These are phyloP conservation scores for Trametes maxima DNA, from an alignment of 768 basidiomycete species.

Conservation along the genomic window DNA sequence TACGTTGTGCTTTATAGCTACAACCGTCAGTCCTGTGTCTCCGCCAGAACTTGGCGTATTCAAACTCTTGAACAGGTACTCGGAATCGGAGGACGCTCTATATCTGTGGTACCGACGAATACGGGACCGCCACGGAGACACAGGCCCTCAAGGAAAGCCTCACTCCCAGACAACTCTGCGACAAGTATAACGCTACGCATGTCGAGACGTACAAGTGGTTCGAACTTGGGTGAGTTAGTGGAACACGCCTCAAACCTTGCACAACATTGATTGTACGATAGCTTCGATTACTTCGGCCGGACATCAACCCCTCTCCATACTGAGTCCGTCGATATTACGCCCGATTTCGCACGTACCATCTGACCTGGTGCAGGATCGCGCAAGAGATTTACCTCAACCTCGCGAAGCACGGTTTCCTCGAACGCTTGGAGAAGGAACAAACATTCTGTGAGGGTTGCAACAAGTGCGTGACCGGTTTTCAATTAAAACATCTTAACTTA, in stretches of 20 bases:
- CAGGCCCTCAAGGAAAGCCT: conserved; percentile 90
- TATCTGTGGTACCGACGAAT: conserved; percentile 98
- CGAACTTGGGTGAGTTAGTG: conserved; percentile 72
- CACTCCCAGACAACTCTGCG: conserved; percentile 78
- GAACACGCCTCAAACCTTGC: neutral
- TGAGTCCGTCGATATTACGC: conserved; percentile 52
- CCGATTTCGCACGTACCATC: neutral
- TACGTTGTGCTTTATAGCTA: conserved; percentile 1
- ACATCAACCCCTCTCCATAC: conserved; percentile 91
- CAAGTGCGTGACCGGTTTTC: conserved; percentile 51
- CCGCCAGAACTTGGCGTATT: neutral
- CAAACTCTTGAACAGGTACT: conserved; percentile 44
- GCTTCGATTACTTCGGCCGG: conserved; percentile 95
- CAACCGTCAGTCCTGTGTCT: conserved; percentile 21
- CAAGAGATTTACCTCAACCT: conserved; percentile 90
- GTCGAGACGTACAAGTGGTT: conserved; percentile 97
- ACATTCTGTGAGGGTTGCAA: conserved; percentile 93
- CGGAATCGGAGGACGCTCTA: conserved; percentile 90
- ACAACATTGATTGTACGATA: conserved; percentile 32
- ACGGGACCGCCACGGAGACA: conserved; percentile 99
- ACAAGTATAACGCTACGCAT: conserved; percentile 89
- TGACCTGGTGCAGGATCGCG: conserved; percentile 60
- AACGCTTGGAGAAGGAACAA: conserved; percentile 87
- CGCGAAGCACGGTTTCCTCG: conserved; percentile 72
- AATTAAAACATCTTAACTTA: conserved; percentile 14